These are phyloP conservation scores for Quercus variabilis DNA, from an alignment of 306 rosid genomes.

Conservation along the genomic window DNA sequence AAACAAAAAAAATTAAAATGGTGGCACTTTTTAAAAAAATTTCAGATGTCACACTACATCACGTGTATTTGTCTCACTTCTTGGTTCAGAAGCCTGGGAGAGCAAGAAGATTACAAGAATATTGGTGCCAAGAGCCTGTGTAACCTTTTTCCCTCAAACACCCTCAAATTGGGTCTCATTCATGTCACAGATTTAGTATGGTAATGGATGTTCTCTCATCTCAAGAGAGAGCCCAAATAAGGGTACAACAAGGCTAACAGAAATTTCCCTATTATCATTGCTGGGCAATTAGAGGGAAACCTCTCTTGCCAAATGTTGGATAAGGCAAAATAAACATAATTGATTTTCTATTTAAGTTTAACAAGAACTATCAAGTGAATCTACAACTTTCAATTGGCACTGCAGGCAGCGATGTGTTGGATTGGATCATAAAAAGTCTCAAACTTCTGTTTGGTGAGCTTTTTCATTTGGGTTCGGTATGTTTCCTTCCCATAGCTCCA, in stretches of 20 bases:
- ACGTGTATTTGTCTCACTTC: not conserved
- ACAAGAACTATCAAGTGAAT: constrained; percentile 34
- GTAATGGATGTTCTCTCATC: not conserved
- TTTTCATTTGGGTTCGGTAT: constrained; percentile 53
- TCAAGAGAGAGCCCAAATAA: not conserved
- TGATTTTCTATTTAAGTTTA: not conserved
- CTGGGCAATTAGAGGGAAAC: not conserved
- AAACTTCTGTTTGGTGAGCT: constrained; percentile 68
- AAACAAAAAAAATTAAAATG: too few relatives aligned
- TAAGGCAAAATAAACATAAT: not conserved
- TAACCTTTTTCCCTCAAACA: not conserved
- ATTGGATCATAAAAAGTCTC: constrained; percentile 17
- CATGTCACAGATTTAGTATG: not conserved
- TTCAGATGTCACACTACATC: not conserved
- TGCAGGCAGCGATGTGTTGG: constrained; percentile 11
- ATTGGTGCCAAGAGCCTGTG: too few relatives aligned
- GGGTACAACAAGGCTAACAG: not conserved
- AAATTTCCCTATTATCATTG: not conserved
- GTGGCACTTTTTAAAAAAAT: too few relatives aligned
- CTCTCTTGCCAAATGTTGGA: not conserved
- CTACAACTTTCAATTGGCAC: constrained; percentile 51
- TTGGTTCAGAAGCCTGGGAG: too few relatives aligned
- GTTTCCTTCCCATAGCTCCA: constrained; percentile 88
- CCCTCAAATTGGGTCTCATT: not conserved
- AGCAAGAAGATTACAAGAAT: not conserved